Evolutionary conservation across 2,329 filamentous ascomycete genomes (phyloP).

Genomic region (Aspergillus pseudoviridinutans): DNA sequence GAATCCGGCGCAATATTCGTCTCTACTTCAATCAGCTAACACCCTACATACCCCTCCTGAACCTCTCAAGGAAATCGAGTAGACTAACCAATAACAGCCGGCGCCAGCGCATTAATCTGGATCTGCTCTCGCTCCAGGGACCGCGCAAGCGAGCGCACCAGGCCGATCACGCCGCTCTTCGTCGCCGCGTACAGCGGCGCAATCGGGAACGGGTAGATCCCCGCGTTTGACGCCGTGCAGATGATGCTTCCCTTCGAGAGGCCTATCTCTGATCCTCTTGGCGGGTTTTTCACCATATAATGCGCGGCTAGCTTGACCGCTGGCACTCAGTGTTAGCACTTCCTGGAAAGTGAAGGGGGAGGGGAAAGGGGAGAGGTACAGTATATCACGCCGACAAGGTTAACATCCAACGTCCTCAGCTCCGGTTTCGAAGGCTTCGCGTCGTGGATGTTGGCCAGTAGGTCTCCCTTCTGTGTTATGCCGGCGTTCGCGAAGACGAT

Average conservation of each 20-base stretch:
- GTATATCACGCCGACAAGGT: constrained; percentile 42
- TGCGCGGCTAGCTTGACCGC: constrained; percentile 49
- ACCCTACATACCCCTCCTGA: too few species aligned
- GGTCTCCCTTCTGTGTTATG: constrained; percentile 42
- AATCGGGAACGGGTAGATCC: constrained; percentile 50
- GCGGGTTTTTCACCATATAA: constrained; percentile 48
- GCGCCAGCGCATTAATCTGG: constrained; percentile 51
- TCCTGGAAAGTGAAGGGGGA: not conserved
- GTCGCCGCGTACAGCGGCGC: constrained; percentile 49
- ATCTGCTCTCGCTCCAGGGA: constrained; percentile 41
- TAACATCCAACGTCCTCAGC: constrained; percentile 35
- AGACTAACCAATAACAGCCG: constrained; percentile 47
- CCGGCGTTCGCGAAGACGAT: constrained; percentile 51
- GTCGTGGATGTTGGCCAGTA: constrained; percentile 27
- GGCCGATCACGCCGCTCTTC: constrained; percentile 48
- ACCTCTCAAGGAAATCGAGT: not conserved
- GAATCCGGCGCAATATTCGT: constrained; percentile 46
- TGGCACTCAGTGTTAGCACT: constrained; percentile 17
- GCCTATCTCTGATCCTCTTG: constrained; percentile 1
- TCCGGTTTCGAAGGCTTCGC: constrained; percentile 33
- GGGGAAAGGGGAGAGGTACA: constrained; percentile 27
- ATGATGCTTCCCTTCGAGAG: constrained; percentile 45
- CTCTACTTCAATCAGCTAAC: constrained; percentile 24
- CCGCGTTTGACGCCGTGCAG: constrained; percentile 53
- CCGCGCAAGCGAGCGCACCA: constrained; percentile 47